A percentile compares a stretch with the other conserved stretches of the same genome.
Conservation (phyloP, 2,329 filamentous ascomycete genomes). For the Stylonectria norvegica region DNA sequence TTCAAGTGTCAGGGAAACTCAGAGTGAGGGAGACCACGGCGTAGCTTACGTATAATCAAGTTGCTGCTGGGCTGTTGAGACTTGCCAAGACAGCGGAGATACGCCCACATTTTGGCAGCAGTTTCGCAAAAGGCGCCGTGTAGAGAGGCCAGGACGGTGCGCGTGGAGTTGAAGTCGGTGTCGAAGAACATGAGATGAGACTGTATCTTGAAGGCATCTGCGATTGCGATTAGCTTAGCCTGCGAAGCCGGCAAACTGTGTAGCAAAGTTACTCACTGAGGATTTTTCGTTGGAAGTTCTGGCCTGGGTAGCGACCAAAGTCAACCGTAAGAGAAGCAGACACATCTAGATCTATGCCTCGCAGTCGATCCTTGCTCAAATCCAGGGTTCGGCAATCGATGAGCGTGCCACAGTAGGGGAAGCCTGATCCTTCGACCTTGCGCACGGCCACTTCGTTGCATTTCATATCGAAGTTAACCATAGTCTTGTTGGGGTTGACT, state of each 20-base stretch:
- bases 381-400: conserved; percentile 75
- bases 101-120: conserved; percentile 70
- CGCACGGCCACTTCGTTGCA: conserved; percentile 53
- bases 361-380: conserved; percentile 65
- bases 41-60: conserved; percentile 61
- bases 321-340: conserved; percentile 78
- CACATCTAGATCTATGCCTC: conserved; percentile 43
- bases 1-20: neutral
- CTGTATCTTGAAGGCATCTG: conserved; percentile 75
- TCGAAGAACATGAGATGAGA: conserved; percentile 82
- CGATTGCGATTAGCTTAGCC: neutral
- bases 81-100: conserved; percentile 55
- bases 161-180: conserved; percentile 68
- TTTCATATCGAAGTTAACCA: conserved; percentile 74
- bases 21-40: too few relatives aligned
- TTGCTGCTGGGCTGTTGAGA: conserved; percentile 52
- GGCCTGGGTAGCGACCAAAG: conserved; percentile 66
- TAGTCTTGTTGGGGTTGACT: conserved; percentile 73
- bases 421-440: conserved; percentile 46
- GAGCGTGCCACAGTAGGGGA: conserved; percentile 83
- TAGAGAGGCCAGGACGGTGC: conserved; percentile 70
- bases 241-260: neutral
- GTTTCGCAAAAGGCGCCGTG: conserved; percentile 72
- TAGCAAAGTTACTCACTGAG: conserved; percentile 60
- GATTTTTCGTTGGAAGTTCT: conserved; percentile 75